Evolutionary conservation across 371 early-diverging fungal genomes (phyloP).

Genomic region (Haplosporangium sp.): DNA sequence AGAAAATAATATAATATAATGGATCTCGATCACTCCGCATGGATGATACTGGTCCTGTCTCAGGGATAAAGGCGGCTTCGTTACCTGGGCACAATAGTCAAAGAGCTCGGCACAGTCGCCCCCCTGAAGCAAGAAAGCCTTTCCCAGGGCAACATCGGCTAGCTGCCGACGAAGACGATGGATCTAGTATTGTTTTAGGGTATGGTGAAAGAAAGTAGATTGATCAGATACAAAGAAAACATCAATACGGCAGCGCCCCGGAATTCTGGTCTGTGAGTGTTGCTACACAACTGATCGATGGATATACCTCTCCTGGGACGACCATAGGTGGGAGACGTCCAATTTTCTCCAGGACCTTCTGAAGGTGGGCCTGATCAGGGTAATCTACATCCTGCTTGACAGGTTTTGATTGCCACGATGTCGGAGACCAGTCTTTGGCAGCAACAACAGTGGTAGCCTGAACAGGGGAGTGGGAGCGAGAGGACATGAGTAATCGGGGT

Average conservation of each 20-base stretch:
- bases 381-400: constrained; percentile 93
- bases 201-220: constrained; percentile 5
- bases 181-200: constrained; percentile 65
- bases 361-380: constrained; percentile 77
- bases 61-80: neutral
- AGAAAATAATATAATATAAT: neutral
- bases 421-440: constrained; percentile 77
- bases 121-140: constrained; percentile 95
- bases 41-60: neutral
- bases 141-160: constrained; percentile 88
- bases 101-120: constrained; percentile 99
- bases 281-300: neutral
- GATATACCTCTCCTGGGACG: constrained; percentile 81
- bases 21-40: constrained; percentile 1
- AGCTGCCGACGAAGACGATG: constrained; percentile 85
- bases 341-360: constrained; percentile 81
- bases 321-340: constrained; percentile 92
- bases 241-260: no score
- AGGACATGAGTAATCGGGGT: constrained; percentile 15
- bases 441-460: constrained; percentile 31
- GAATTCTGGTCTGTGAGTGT: no score
- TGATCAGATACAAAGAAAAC: no score
- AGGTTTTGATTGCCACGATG: constrained; percentile 86
- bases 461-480: constrained; percentile 25
- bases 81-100: constrained; percentile 92